Base-by-base conservation (phyloP, 1,139 yeast species). In the Saccharomyces hybrid region DNA sequence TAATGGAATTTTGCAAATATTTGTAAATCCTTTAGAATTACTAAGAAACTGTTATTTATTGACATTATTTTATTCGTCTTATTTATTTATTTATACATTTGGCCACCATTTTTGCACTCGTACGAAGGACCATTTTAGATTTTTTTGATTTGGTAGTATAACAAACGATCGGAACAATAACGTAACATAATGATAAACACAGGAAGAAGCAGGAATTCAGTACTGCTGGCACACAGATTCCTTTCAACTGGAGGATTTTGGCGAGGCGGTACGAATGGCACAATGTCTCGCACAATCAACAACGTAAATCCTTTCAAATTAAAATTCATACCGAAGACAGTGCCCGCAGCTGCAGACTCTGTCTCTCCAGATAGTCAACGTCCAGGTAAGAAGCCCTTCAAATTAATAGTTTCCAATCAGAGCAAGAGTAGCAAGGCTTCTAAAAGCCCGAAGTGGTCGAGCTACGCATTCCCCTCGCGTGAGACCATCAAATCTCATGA, bases 391-490 rank as follows among this genome's bases (percentile, higher is more conserved):
- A 25, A 25, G 28, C 16, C 27, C 11, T 26, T 46, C 47, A 46
- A 46, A 13, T 46, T 46, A 13, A 46, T 34, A 46, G 47, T 46
- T n/a, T 26, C 28, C 27, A 27, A 19, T 16, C 14, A 26, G 25
- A 16, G 28, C 47, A 16, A 49, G 14, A 23, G 28, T 11, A 23
- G 26, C 5, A 48, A 27, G 8, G 34, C 19, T 13, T 25, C 29
- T 8, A 23, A 27, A 3, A 27, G 32, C 26, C 44, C 60, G 27
- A 64, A 63, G 53, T 66, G 70, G 70, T 58, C 68, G n/a, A 62
- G 64, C 29, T 66, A 68, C 52, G 52, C 63, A 4, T 23, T 68
- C 47, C 71, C 71, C 3, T 62, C 69, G 47, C 55, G 16, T 49
- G 59, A 41, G 34, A 55, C 47, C 52, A 57, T 25, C 64, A 60